Evolutionary conservation across 495 filamentous ascomycete species (phyloP), one percentile per base, ranked within the genome.

Genomic region (Podospora fimiseda): DNA sequence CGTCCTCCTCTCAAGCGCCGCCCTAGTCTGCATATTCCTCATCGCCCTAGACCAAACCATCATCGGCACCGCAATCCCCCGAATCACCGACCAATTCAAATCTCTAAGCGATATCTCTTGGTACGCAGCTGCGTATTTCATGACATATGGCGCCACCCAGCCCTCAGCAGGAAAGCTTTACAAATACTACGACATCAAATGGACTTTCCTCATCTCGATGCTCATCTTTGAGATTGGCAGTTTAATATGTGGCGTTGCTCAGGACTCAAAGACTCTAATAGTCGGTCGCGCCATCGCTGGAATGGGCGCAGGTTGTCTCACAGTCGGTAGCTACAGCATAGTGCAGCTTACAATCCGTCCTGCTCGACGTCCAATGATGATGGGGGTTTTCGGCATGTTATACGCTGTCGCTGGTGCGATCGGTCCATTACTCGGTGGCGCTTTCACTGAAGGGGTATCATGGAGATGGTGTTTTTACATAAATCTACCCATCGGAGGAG

Each of bases 331-430:
- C n/a, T n/a, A n/a, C n/a, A 58, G 65, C 7, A 84, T 86, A 48
- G 69, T 86, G 38, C 66, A 72, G n/a, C 68, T 80, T 44, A 78
- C 76, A 52, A 81, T 90, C 13, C 85, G 87, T 0, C 67, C 90
- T 1, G 68, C 67, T 5, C 75, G 83, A 48, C 70, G 88, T 20
- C 86, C 88, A 0, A 72, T 83, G 27, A 87, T 81, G 55, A 85
- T 83, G 33, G 84, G 86, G 9, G 56, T 89, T 9, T 75, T 94
- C n/a, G n/a, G n/a, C 47, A 85, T 84, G 14, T 81, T 74, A 37
- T 89, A 89, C 79, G 90, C 81, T 67, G 87, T 86, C 2, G 76
- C 93, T 53, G 86, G 89, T 0, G 60, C 60, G n/a, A 60, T 68
- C 16, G 69, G 68, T 4, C 69, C 69, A 36, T 39, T 71, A 0